phyloP scores from a whole-genome alignment of 2,329 filamentous ascomycete species.

The Botrytis hyacinthi region DNA sequence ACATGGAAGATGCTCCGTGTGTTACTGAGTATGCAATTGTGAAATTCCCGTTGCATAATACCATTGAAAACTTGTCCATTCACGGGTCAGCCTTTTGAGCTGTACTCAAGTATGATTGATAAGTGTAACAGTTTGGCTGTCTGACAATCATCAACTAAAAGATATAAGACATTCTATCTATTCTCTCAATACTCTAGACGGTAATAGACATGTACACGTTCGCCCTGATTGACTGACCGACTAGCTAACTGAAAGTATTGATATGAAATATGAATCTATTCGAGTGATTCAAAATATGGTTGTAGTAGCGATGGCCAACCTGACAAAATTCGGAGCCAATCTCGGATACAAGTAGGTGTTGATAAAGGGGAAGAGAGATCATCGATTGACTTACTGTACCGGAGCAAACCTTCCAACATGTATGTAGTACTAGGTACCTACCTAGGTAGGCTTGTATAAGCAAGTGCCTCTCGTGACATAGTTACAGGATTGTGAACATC shows the following conservation, averaged over 20 bases:
- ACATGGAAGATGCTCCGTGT: not conserved
- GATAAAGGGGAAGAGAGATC: not conserved
- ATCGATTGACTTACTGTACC: not conserved
- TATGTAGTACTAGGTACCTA: not conserved
- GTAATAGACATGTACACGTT: not conserved
- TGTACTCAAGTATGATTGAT: not conserved
- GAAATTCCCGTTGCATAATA: not conserved
- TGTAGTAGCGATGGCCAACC: no score
- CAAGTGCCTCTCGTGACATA: not conserved
- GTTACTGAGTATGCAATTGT: not conserved
- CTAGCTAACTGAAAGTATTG: no score
- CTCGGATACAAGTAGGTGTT: not conserved
- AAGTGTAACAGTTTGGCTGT: not conserved
- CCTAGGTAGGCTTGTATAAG: not conserved
- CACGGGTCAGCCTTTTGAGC: not conserved
- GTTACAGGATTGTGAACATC: not conserved
- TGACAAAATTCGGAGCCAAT: not conserved
- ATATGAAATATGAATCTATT: not conserved
- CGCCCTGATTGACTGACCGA: no score
- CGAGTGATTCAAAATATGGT: not conserved
- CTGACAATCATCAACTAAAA: not conserved
- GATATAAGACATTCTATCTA: no score
- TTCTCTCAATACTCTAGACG: not conserved
- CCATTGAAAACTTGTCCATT: not conserved
- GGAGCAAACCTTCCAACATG: not conserved